Evolutionary conservation across 768 basidiomycete genomes (phyloP).

Genomic region (Saitozyma podzolica): DNA sequence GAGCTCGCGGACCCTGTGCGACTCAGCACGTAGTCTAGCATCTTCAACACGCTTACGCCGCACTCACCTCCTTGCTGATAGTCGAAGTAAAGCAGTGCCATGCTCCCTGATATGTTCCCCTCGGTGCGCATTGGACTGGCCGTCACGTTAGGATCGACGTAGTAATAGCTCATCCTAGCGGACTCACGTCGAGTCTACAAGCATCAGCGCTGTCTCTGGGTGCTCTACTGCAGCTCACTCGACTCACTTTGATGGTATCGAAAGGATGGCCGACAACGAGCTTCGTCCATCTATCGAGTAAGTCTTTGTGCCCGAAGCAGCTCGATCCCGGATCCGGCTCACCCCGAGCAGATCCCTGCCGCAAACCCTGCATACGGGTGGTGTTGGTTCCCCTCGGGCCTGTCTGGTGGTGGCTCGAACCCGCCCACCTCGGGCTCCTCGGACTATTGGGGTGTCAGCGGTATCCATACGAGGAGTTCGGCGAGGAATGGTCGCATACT

Average conservation of each 20-base stretch:
- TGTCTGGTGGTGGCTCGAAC: no score
- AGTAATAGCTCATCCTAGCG: neutral
- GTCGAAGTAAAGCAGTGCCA: conserved; percentile 36
- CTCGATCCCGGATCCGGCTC: conserved; percentile 7
- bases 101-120: conserved; percentile 35
- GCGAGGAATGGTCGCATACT: no score
- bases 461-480: no score
- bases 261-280: conserved; percentile 46
- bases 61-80: conserved; percentile 38
- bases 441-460: no score
- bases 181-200: conserved; percentile 43
- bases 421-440: no score
- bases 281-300: conserved; percentile 36
- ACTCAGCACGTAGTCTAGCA: neutral
- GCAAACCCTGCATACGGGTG: conserved; percentile 44
- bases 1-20: conserved; percentile 34
- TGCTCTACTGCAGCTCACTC: neutral
- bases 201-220: conserved; percentile 1
- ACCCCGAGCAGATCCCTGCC: conserved; percentile 47
- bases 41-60: neutral
- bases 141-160: neutral
- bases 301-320: neutral
- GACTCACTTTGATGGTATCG: conserved; percentile 44
- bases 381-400: conserved; percentile 9
- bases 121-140: conserved; percentile 42